Base-by-base conservation (phyloP, 1,139 yeast species). In the Martiniozyma asiatica region DNA sequence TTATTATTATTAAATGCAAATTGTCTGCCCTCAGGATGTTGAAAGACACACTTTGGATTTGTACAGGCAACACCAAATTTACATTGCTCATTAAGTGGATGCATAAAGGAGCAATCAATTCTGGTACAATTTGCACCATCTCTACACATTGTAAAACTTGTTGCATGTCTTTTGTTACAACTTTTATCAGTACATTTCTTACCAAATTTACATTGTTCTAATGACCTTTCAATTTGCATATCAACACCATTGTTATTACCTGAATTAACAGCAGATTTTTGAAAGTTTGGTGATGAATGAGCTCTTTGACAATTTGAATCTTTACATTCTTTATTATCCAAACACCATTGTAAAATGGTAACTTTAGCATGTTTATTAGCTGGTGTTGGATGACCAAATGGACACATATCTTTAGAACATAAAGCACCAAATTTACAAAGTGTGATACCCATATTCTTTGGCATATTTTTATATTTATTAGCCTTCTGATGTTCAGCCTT, bases 321-420 rank as follows among this genome's bases (percentile, higher is more conserved):
- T 25, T 56, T 47, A 58, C 95, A 84, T 19, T 57, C 55, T 40
- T 75, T 66, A 38, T 81, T 84, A 29, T 63, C 71, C 17, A 74
- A 60, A 59, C 95, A 84, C 93, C 94, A 81, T 41, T 73, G 76
- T 34, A 73, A 59, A 14, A 67, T 65, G 15, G 68, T 60, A 22
- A 84, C 82, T 43, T 73, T 72, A 15, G 85, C 84, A 36, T 68
- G 71, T 36, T 67, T 70, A 52, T 79, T 81, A 11, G 84, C 80
- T 1, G 93, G 92, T 1, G 94, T 81, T 28, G 95, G 94, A 49
- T 84, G 95, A 18, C 87, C 94, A 59, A 76, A 82, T 16, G 85
- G 84, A 59, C 95, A 84, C 39, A 68, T 56, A 37, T 74, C 84
- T 47, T 79, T 80, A 19, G 79, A 63, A 55, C 95, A 84, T 32